phyloP scores from a whole-genome alignment of 106 monocot genomes.

The Hemerocallis citrina region DNA sequence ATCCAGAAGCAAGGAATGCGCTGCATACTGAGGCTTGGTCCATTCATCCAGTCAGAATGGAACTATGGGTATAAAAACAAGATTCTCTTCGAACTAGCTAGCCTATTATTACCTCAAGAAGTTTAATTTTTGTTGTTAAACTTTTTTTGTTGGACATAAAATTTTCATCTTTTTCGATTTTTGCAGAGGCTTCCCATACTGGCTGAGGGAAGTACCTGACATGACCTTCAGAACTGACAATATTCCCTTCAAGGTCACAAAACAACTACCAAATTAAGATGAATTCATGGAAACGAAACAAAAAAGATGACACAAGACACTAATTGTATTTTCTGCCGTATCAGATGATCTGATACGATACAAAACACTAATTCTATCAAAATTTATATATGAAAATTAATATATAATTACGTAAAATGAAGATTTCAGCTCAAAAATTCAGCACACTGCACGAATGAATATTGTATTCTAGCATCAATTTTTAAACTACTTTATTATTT shows the following conservation, averaged over 20 bases:
- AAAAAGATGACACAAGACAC: no score
- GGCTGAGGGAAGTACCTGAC: conserved; percentile 62
- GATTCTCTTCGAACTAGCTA: no score
- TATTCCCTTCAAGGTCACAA: conserved; percentile 67
- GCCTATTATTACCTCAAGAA: no score
- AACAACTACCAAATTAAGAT: no score
- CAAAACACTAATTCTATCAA: no score
- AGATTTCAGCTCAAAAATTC: no score
- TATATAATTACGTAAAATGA: no score
- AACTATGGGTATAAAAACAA: conserved; percentile 50
- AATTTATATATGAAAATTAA: no score
- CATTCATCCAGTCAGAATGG: conserved; percentile 91
- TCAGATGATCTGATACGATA: no score
- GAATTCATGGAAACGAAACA: background rate
- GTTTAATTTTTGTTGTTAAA: background rate
- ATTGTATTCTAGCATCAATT: background rate
- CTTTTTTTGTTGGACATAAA: background rate
- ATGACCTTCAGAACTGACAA: conserved; percentile 78
- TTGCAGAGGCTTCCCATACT: conserved; percentile 79
- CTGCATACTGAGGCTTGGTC: conserved; percentile 61
- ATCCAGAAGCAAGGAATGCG: conserved; percentile 48
- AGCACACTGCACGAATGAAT: no score
- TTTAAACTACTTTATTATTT: no score
- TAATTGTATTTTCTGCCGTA: no score
- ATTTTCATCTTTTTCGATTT: background rate